These are phyloP conservation scores for Candida chauliodis DNA, from an alignment of 805 yeast species.

Conservation along the genomic window DNA sequence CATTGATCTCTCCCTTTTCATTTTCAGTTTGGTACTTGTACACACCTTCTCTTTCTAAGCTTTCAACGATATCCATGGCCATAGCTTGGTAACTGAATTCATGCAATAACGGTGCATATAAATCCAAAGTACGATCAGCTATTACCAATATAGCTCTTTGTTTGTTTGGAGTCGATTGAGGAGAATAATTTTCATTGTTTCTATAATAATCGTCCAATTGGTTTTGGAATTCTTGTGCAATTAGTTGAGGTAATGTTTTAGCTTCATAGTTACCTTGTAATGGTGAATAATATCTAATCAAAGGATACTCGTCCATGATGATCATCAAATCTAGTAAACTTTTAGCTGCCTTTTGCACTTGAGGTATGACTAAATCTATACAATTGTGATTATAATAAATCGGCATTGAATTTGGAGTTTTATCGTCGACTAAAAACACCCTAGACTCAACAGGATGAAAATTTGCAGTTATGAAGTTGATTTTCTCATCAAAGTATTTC, in stretches of 20 bases:
- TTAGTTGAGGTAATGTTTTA: slow-evolving; percentile 56
- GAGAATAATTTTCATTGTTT: slow-evolving; percentile 58
- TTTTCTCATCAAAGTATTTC: slow-evolving; percentile 24
- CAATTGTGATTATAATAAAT: slow-evolving; percentile 68
- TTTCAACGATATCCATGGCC: slow-evolving; percentile 68
- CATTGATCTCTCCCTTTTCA: slow-evolving; percentile 40
- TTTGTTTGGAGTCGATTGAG: slow-evolving; percentile 47
- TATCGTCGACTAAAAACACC: slow-evolving; percentile 63
- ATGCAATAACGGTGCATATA: slow-evolving; percentile 79
- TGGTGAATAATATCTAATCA: slow-evolving; percentile 67
- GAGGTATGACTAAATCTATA: slow-evolving; percentile 53
- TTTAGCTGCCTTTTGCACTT: slow-evolving; percentile 56
- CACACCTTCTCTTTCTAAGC: slow-evolving; percentile 37
- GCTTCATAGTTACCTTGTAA: slow-evolving; percentile 51
- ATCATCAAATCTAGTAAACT: slow-evolving; percentile 71
- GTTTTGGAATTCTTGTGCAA: slow-evolving; percentile 70
- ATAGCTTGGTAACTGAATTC: slow-evolving; percentile 90
- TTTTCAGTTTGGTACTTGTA: slow-evolving; percentile 55
- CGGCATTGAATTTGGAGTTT: slow-evolving; percentile 57
- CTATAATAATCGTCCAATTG: slow-evolving; percentile 76
- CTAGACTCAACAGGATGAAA: slow-evolving; percentile 66
- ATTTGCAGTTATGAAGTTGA: slow-evolving; percentile 30
- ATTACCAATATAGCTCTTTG: slow-evolving; percentile 74
- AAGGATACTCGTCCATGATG: slow-evolving; percentile 83
- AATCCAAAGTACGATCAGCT: slow-evolving; percentile 80